Conservation (phyloP, 1,139 yeast genomes). For the Kodamaea sp. region DNA sequence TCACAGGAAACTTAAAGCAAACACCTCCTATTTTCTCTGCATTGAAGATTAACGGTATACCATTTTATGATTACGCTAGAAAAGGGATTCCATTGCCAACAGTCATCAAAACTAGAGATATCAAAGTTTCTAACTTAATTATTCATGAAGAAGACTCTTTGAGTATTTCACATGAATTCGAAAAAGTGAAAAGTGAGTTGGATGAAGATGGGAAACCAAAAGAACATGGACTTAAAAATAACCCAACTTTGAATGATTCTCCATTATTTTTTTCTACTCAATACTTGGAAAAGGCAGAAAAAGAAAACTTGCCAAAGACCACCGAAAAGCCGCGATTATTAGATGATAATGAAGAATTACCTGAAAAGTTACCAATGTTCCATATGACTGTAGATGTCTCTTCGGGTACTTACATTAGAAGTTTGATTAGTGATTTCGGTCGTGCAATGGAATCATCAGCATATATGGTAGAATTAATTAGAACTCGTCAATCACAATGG, state of each 20-base stretch:
- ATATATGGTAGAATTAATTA: slow-evolving; percentile 80
- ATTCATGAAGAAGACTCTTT: slow-evolving; percentile 53
- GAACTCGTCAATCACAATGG: slow-evolving; percentile 83
- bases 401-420: slow-evolving; percentile 93
- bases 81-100: slow-evolving; percentile 82
- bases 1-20: slow-evolving; percentile 76
- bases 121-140: slow-evolving; percentile 53
- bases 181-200: slow-evolving; percentile 45
- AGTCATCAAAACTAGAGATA: slow-evolving; percentile 72
- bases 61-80: slow-evolving; percentile 91
- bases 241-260: slow-evolving; percentile 64
- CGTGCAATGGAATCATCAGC: slow-evolving; percentile 77
- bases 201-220: slow-evolving; percentile 51
- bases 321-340: slow-evolving; percentile 28
- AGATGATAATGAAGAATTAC: slow-evolving; percentile 24
- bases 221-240: slow-evolving; percentile 44
- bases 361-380: slow-evolving; percentile 52
- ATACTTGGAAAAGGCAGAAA: slow-evolving; percentile 40
- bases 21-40: slow-evolving; percentile 97
- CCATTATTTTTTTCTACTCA: slow-evolving; percentile 57
- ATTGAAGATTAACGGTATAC: slow-evolving; percentile 89
- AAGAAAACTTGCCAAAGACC: slow-evolving; percentile 25
- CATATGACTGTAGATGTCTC: slow-evolving; percentile 79
- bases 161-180: slow-evolving; percentile 53
- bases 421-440: slow-evolving; percentile 86